Percentiles rank a stretch among this genome's conserved stretches.
Evolutionary conservation across 163 green algal species (phyloP).

Genomic region (Chlorella variabilis): DNA sequence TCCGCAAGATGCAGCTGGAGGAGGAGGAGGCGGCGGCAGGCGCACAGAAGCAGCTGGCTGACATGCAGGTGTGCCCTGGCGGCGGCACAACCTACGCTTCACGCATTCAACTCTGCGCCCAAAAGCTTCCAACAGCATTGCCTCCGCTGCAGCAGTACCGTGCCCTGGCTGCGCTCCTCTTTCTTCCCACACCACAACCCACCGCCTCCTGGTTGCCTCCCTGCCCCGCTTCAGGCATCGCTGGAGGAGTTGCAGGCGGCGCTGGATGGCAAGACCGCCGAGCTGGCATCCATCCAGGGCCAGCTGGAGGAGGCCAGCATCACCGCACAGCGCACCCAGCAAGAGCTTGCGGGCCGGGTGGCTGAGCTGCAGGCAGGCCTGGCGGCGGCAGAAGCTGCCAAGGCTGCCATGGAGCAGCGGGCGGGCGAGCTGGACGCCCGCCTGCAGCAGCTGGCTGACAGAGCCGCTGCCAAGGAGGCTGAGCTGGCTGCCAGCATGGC

Average conservation of each 20-base stretch:
- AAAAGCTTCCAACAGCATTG: no score
- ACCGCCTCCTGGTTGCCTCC: not conserved
- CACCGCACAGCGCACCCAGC: not conserved
- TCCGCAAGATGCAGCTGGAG: conserved; percentile 26
- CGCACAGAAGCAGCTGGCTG: not conserved
- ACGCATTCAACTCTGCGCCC: no score
- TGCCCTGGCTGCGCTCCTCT: no score
- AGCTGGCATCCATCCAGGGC: conserved; percentile 1
- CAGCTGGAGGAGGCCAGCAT: conserved; percentile 1
- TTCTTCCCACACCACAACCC: no score
- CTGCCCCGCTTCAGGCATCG: not conserved
- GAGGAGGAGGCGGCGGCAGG: not conserved
- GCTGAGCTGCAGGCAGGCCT: conserved; percentile 23
- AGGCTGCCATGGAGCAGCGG: not conserved
- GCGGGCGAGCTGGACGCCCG: conserved; percentile 4
- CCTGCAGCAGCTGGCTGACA: conserved; percentile 37
- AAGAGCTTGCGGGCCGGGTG: conserved; percentile 4
- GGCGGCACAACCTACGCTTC: no score
- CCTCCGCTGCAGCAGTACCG: no score
- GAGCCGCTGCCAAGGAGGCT: conserved; percentile 2
- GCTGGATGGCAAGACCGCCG: not conserved
- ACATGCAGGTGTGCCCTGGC: conserved; percentile 1
- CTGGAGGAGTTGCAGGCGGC: conserved; percentile 4
- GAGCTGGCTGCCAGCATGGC: conserved; percentile 5
- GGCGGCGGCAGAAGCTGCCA: not conserved